Base-by-base conservation (phyloP, 768 basidiomycete genomes). In the Amanita subjunquillea region DNA sequence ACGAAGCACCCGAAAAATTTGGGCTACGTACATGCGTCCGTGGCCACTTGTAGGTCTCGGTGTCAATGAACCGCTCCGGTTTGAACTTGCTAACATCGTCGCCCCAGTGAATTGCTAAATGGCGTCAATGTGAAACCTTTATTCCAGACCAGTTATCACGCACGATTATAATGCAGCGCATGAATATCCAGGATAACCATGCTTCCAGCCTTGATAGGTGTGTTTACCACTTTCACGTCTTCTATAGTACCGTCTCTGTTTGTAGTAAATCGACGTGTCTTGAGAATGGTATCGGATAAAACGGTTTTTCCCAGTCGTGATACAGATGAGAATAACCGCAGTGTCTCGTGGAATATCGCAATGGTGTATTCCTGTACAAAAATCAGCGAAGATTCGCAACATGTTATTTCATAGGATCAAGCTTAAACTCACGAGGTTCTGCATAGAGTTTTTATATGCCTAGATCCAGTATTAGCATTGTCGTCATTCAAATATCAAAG, bases 21-120 rank as follows among this genome's bases (percentile, higher is more conserved):
- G 36, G n/a, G 13, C n/a, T n/a, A 45, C 73, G 42, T 52, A 74
- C 75, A 77, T 13, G 74, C 76, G 50, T 77, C 67, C 77, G 70
- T 10, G 76, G 77, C 76, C 76, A 79, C 23, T 67, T 66, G 50
- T 78, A 78, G 1, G 67, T 62, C 5, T 69, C 68, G 0, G 73
- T 76, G 50, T 79, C 77, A 27, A 79, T 66, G 59, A 78, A 79
- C 0, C 74, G 69, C 42, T 74, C 73, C 0, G 76, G 76, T 44
- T 63, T 76, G 65, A 77, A 79, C 15, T 69, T 67, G 9, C 55
- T 60, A 0, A 52, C 65, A 49, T 79, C 76, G 10, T 66, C 60
- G 6, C 78, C 78, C 78, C 77, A 79, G 43, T 74, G 67, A n/a
- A 75, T 61, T 3, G 73, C 77, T 79, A 44, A 3, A 44, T 12